Evolutionary conservation across 192 early-diverging fungal species (phyloP), one percentile per base, ranked within the genome.

Genomic region (Podila epigama): DNA sequence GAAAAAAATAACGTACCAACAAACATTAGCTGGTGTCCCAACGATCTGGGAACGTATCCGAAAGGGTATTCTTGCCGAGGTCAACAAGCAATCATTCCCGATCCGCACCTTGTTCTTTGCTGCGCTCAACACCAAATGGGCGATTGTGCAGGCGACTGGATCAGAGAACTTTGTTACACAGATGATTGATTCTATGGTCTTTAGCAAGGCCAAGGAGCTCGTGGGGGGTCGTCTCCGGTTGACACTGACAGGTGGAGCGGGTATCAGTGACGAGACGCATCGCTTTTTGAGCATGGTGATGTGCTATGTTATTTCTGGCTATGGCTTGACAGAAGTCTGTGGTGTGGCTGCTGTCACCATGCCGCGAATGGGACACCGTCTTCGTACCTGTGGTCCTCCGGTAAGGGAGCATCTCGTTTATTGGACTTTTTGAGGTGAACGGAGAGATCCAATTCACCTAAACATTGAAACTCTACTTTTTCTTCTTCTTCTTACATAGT

Each of bases 1-100:
- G 31, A 6, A n/a, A n/a, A n/a, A n/a, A 36, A 32, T 27, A 22
- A 13, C 25, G 16, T 42, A 18, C 32, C 40, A 1, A 22, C 42
- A 51, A 25, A 25, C 20, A 35, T 29, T 41, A 75, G 82, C 83
- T 34, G 92, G 92, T 40, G 92, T 93, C 3, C 93, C 93, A 7
- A 85, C 87, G 25, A 89, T 93, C 39, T 93, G 91, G 92, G 91
- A 93, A 60, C 83, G 82, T 18, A 94, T 94, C 68, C 85, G 91
- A 41, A 93, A 94, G 75, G 85, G 84, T 2, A 86, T 93, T 28
- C 32, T 87, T 15, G 64, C 72, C 33, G 88, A 90, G 44, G 75
- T 93, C 60, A 41, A 68, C 57, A 60, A 72, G 68, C 33, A 72
- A 68, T 22, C 82, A 81, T 36, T 75, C 53, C 66, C 70, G 10